phyloP scores from a whole-genome alignment of 768 basidiomycete genomes.

The Auriscalpium microsporum region DNA sequence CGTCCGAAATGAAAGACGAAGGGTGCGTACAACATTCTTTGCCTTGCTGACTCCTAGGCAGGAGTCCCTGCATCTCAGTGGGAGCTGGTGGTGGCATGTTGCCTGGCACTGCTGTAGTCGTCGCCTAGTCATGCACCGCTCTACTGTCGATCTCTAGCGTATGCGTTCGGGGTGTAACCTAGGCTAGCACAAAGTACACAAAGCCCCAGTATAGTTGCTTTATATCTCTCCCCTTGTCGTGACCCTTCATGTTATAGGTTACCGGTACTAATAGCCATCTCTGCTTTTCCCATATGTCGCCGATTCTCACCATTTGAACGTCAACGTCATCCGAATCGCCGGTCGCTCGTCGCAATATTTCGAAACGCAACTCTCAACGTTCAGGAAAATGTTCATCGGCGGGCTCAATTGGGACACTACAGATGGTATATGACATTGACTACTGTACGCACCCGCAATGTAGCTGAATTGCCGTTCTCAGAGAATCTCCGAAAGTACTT shows the following conservation, averaged over 20 bases:
- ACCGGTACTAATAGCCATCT: constrained; percentile 67
- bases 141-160: constrained; percentile 18
- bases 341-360: constrained; percentile 4
- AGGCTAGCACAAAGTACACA: constrained; percentile 27
- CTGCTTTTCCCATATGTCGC: constrained; percentile 33
- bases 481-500: constrained; percentile 80
- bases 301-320: constrained; percentile 5
- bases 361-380: constrained; percentile 6
- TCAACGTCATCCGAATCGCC: constrained; percentile 4
- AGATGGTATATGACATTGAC: constrained; percentile 63
- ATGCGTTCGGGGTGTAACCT: constrained; percentile 53
- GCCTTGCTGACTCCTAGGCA: constrained; percentile 17
- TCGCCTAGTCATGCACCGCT: constrained; percentile 12
- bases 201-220: constrained; percentile 59
- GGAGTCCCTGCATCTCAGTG: constrained; percentile 5
- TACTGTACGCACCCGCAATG: constrained; percentile 26
- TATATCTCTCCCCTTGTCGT: constrained; percentile 41
- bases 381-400: constrained; percentile 99
- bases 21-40: constrained; percentile 55
- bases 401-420: constrained; percentile 99
- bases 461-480: constrained; percentile 33
- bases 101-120: constrained; percentile 18
- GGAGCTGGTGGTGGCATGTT: constrained; percentile 22
- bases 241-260: constrained; percentile 52
- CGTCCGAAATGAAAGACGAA: constrained; percentile 93